A percentile compares a stretch with the other conserved stretches of the same genome.
These are phyloP conservation scores for Aspergillus incahuasiensis DNA, from an alignment of 495 filamentous ascomycete species.

Conservation along the genomic window DNA sequence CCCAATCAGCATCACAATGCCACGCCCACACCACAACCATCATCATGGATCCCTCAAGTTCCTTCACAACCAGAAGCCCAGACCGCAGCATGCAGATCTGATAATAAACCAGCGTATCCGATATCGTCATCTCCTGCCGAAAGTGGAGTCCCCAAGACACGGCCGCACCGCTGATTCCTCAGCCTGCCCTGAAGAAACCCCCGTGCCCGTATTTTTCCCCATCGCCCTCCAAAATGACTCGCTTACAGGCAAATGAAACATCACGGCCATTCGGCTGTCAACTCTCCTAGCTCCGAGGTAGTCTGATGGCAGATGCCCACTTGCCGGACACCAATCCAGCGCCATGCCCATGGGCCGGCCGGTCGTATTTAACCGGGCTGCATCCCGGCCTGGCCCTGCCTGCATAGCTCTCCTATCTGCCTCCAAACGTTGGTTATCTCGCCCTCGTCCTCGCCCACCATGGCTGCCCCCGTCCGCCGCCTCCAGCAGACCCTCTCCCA, in stretches of 20 bases:
- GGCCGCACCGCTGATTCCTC: neutral
- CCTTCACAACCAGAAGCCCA: neutral
- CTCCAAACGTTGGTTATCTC: neutral
- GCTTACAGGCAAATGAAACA: neutral
- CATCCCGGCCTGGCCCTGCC: neutral
- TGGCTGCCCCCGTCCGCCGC: conserved; percentile 30
- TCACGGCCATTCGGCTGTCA: neutral
- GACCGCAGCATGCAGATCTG: conserved; percentile 6
- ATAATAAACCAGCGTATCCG: conserved; percentile 4
- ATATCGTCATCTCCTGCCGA: conserved; percentile 3
- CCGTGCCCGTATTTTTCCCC: neutral
- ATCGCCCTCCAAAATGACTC: neutral
- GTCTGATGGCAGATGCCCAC: neutral
- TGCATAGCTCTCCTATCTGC: neutral
- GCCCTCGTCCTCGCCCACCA: conserved; percentile 12
- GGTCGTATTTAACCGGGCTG: conserved; percentile 13
- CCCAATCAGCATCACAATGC: neutral
- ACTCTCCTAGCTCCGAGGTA: conserved; percentile 8
- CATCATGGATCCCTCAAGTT: neutral
- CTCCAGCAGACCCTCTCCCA: conserved; percentile 39
- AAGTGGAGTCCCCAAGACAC: conserved; percentile 4
- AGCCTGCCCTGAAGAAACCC: neutral
- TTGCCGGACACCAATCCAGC: neutral
- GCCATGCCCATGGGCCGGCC: too few relatives aligned
- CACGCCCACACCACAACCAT: neutral